phyloP scores from a whole-genome alignment of 768 basidiomycete species.

The Roridomyces roridus region DNA sequence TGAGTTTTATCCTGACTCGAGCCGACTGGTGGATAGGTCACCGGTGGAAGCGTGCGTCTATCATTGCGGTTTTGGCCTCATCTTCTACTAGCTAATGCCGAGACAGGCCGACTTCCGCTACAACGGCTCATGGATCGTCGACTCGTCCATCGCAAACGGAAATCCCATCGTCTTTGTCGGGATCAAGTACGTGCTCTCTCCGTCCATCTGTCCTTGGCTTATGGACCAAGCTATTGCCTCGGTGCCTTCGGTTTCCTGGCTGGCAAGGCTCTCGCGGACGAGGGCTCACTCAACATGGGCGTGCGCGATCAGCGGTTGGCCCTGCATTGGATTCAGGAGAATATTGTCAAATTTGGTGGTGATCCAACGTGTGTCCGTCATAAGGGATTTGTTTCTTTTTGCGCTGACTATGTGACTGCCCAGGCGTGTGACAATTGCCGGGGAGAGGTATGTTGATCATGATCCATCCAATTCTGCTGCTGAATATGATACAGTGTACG shows the following conservation, averaged over 20 bases:
- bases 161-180: conserved; percentile 22
- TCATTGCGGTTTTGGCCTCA: conserved; percentile 23
- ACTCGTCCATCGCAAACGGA: conserved; percentile 18
- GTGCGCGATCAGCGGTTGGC: conserved; percentile 42
- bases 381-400: not conserved
- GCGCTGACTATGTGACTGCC: too few species aligned
- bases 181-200: conserved; percentile 3
- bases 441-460: conserved; percentile 13
- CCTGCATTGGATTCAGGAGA: conserved; percentile 40
- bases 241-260: conserved; percentile 33
- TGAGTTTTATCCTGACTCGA: too few species aligned
- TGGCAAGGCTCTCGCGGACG: conserved; percentile 30
- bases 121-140: conserved; percentile 30
- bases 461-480: too few species aligned
- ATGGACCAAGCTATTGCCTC: conserved; percentile 23
- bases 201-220: too few species aligned
- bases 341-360: conserved; percentile 37
- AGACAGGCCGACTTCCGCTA: conserved; percentile 38
- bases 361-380: conserved; percentile 30
- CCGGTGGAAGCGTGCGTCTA: conserved; percentile 22
- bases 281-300: conserved; percentile 40
- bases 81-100: not conserved
- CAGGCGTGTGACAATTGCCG: conserved; percentile 21
- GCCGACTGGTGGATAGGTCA: conserved; percentile 2
- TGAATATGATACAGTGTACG: not conserved